phyloP scores from a whole-genome alignment of 352 stramenopile species.

The Elongisporangium senticosum region DNA sequence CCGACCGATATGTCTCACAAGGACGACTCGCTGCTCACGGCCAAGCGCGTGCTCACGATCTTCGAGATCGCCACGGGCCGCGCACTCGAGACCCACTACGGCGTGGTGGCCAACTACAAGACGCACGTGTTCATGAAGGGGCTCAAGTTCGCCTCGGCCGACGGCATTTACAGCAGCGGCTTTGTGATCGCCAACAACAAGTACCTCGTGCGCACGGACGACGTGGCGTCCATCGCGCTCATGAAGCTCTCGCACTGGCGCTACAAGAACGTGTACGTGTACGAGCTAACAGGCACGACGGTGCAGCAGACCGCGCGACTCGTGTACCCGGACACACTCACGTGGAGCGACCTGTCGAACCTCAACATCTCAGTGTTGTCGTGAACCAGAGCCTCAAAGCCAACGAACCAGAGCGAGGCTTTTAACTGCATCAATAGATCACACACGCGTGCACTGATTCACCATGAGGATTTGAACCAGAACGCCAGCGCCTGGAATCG shows the following conservation, averaged over 20 bases:
- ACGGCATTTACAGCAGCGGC: conserved; percentile 55
- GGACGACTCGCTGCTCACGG: background rate
- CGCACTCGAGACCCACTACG: conserved; percentile 14
- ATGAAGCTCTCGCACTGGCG: conserved; percentile 36
- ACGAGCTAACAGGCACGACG: conserved; percentile 23
- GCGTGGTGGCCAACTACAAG: conserved; percentile 33
- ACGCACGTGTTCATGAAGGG: conserved; percentile 34
- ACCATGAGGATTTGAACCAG: too few relatives aligned
- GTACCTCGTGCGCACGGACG: conserved; percentile 38
- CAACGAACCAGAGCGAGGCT: background rate
- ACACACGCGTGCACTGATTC: background rate
- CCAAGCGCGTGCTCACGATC: conserved; percentile 16
- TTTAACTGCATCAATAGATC: background rate
- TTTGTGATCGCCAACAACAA: conserved; percentile 51
- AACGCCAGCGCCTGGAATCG: background rate
- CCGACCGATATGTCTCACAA: conserved; percentile 2
- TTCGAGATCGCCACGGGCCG: conserved; percentile 23
- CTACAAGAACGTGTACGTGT: conserved; percentile 41
- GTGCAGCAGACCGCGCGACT: conserved; percentile 36
- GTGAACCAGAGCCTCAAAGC: background rate
- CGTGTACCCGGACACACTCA: conserved; percentile 36
- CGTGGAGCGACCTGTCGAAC: conserved; percentile 24
- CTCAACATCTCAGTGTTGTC: conserved; percentile 27
- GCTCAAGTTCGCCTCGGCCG: conserved; percentile 23
- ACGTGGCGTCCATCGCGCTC: conserved; percentile 29